Percentiles rank a stretch among this genome's conserved stretches.
These are phyloP conservation scores for Volvox reticuliferus DNA, from an alignment of 139 green algal genomes.

Conservation along the genomic window DNA sequence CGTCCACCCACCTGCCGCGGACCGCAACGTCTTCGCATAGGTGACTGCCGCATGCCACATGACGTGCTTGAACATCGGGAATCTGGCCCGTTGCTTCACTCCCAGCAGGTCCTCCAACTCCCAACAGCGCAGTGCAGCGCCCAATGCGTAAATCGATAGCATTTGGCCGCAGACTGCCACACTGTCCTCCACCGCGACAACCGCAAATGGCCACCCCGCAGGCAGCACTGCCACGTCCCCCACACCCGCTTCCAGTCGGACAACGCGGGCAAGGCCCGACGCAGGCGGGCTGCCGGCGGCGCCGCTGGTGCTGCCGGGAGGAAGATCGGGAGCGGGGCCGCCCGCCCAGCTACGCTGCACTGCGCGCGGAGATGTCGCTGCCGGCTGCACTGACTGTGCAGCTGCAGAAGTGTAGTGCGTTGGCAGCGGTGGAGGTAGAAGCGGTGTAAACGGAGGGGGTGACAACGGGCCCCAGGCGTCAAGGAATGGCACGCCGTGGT, in stretches of 20 bases:
- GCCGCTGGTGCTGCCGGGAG: background rate
- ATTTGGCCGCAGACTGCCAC: constrained; percentile 23
- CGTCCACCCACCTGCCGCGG: constrained; percentile 39
- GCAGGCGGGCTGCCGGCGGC: background rate
- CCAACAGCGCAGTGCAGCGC: constrained; percentile 31
- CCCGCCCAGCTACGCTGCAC: background rate
- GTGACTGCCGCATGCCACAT: constrained; percentile 56
- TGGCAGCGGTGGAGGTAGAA: too few relatives aligned
- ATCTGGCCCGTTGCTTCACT: constrained; percentile 47
- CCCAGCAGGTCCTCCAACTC: constrained; percentile 51
- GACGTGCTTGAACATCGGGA: constrained; percentile 56
- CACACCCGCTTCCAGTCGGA: constrained; percentile 27
- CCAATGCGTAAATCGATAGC: constrained; percentile 38
- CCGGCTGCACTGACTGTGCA: background rate
- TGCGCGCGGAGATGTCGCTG: background rate
- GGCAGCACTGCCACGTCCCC: constrained; percentile 51
- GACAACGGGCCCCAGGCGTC: constrained; percentile 12
- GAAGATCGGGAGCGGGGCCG: background rate
- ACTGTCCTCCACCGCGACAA: constrained; percentile 35
- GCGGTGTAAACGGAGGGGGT: background rate
- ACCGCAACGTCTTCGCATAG: constrained; percentile 30
- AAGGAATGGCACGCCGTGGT: constrained; percentile 41
- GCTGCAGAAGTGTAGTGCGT: too few relatives aligned
- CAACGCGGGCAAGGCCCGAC: background rate
- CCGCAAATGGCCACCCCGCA: constrained; percentile 51